Evolutionary conservation across 2,329 filamentous ascomycete species (phyloP), one percentile per base, ranked within the genome.

Genomic region (Diaporthe sp.): DNA sequence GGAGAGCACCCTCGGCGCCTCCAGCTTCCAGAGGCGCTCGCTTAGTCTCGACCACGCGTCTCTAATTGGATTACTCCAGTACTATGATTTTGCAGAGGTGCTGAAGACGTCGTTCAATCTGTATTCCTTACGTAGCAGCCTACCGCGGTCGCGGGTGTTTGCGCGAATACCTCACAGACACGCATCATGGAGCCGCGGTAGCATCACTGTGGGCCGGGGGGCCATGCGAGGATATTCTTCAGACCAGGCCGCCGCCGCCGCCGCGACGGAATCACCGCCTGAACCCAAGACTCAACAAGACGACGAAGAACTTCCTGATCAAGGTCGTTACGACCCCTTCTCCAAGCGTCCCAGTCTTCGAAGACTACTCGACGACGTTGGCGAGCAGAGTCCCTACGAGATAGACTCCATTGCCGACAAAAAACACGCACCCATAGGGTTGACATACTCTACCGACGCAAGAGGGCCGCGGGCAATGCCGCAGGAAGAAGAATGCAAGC

Each of bases 111-210:
- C 81, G 77, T 82, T 82, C 84, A 87, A 83, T 81, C 85, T 86
- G 85, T 86, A 84, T 86, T 81, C 83, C 81, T 78, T 81, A 82
- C 79, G 77, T 77, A 80, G 81, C 80, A 80, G 80, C 79, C 80
- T 82, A 81, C 83, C 85, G 82, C 84, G 82, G 74, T 82, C 81
- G 85, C 84, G 85, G 84, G 83, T 83, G 82, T 82, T 84, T 82
- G 81, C 81, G 81, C 83, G 82, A 82, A 85, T 85, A 84, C 83
- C 82, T 80, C 81, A 80, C 81, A 84, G 79, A 79, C 79, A 82
- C 80, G 76, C 75, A 77, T 73, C 73, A 86, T 87, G 85, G 83
- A 81, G 75, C 75, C 80, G 69, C 82, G 83, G 82, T 87, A 85
- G 82, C 84, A 81, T 77, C 39, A 65, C 59, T 76, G 83, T 67